phyloP scores from a whole-genome alignment of 1,284 basidiomycete species.

The Agroathelia rolfsii region DNA sequence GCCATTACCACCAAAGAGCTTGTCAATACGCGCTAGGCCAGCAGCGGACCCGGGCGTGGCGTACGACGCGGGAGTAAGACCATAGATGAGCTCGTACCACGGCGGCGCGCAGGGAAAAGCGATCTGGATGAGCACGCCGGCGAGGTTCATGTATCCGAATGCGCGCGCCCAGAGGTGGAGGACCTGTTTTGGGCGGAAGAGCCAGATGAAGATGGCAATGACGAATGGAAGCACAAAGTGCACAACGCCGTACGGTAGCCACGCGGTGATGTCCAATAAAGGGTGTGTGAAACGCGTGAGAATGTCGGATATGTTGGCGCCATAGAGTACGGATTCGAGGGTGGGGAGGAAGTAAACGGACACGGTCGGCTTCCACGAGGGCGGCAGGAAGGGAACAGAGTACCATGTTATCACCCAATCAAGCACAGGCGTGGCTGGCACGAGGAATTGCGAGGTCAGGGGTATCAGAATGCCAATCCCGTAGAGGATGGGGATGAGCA shows the following conservation, averaged over 20 bases:
- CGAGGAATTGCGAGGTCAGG: constrained; percentile 85
- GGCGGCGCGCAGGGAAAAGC: constrained; percentile 90
- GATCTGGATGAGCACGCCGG: constrained; percentile 86
- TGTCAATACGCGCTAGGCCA: constrained; percentile 88
- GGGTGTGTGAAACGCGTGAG: constrained; percentile 92
- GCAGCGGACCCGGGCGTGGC: constrained; percentile 87
- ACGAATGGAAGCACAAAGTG: constrained; percentile 85
- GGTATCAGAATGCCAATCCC: constrained; percentile 67
- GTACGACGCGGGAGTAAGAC: constrained; percentile 91
- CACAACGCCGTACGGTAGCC: constrained; percentile 91
- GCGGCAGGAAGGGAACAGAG: constrained; percentile 79
- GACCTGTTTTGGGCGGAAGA: constrained; percentile 70
- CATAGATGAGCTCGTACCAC: constrained; percentile 98
- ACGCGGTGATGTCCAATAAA: constrained; percentile 85
- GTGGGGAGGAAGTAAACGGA: constrained; percentile 92
- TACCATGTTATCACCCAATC: constrained; percentile 83
- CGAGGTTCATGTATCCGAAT: constrained; percentile 91
- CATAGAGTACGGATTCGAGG: constrained; percentile 89
- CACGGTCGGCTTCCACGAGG: constrained; percentile 65
- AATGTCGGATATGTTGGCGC: constrained; percentile 94
- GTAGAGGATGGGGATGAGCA: constrained; percentile 74
- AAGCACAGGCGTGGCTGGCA: constrained; percentile 84
- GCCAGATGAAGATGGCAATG: constrained; percentile 69
- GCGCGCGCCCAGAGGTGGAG: constrained; percentile 83
- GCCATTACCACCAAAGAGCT: constrained; percentile 68